These are phyloP conservation scores for Plasmodium coatneyi DNA, from an alignment of 169 alveolate genomes.

Conservation along the genomic window DNA sequence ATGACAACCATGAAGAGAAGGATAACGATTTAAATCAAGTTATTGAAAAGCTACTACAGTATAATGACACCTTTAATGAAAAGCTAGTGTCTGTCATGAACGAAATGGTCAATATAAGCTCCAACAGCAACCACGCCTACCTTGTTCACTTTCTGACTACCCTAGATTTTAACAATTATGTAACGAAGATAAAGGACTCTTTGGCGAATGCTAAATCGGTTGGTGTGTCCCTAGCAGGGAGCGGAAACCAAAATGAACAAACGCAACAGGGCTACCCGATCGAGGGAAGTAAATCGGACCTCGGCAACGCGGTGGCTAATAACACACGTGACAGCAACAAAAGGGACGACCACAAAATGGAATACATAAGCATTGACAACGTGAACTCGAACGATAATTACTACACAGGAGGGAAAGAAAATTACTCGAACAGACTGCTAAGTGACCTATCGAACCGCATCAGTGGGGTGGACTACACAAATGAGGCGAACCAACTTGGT, in stretches of 20 bases:
- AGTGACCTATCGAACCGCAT: conserved; percentile 11
- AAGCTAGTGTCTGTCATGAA: conserved; percentile 37
- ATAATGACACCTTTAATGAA: conserved; percentile 70
- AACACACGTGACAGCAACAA: conserved; percentile 4
- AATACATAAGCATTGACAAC: conserved; percentile 40
- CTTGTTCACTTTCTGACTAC: conserved; percentile 66
- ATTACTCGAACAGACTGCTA: conserved; percentile 9
- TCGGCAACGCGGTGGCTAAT: background rate
- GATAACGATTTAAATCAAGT: conserved; percentile 69
- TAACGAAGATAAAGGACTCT: conserved; percentile 72
- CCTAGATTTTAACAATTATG: conserved; percentile 56
- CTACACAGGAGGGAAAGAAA: conserved; percentile 10
- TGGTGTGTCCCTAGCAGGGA: background rate
- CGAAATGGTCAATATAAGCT: conserved; percentile 69
- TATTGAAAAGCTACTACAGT: conserved; percentile 60
- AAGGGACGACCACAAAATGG: conserved; percentile 59
- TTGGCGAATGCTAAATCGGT: background rate
- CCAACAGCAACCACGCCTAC: conserved; percentile 60
- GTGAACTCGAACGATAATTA: conserved; percentile 30
- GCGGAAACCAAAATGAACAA: background rate
- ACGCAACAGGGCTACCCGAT: background rate
- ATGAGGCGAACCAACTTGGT: background rate
- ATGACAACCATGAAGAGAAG: background rate
- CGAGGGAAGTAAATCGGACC: background rate
- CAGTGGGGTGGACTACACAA: background rate